Evolutionary conservation across 106 monocot species (phyloP).

Genomic region (Dendrobium officinale): DNA sequence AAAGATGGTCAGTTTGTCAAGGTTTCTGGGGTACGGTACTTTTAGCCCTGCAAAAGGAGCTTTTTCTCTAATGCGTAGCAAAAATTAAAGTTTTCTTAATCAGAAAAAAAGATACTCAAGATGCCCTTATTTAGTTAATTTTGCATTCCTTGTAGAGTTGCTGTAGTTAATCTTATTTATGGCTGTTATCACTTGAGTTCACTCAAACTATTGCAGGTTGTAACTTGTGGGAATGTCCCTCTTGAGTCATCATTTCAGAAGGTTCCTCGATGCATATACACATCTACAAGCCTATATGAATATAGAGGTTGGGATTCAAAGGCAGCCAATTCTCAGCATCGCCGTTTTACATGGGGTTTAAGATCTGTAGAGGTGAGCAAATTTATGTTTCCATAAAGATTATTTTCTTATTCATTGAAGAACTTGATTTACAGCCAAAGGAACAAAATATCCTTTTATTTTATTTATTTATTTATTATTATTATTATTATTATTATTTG

Average conservation of each 20-base stretch:
- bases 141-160: background rate
- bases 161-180: background rate
- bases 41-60: background rate
- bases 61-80: background rate
- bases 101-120: background rate
- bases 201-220: conserved; percentile 22
- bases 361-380: conserved; percentile 25
- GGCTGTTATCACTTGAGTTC: background rate
- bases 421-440: background rate
- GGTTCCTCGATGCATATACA: conserved; percentile 51
- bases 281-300: conserved; percentile 46
- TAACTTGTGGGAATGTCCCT: conserved; percentile 33
- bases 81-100: background rate
- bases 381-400: background rate
- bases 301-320: conserved; percentile 40
- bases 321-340: conserved; percentile 24
- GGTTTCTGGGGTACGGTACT: conserved; percentile 31
- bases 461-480: background rate
- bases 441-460: no score
- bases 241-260: conserved; percentile 37
- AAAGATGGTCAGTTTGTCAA: conserved; percentile 46
- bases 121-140: background rate
- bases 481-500: background rate
- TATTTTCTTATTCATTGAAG: background rate
- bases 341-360: conserved; percentile 33